Conservation (phyloP, 192 early-diverging fungal genomes). For the Geranomyces variabilis region DNA sequence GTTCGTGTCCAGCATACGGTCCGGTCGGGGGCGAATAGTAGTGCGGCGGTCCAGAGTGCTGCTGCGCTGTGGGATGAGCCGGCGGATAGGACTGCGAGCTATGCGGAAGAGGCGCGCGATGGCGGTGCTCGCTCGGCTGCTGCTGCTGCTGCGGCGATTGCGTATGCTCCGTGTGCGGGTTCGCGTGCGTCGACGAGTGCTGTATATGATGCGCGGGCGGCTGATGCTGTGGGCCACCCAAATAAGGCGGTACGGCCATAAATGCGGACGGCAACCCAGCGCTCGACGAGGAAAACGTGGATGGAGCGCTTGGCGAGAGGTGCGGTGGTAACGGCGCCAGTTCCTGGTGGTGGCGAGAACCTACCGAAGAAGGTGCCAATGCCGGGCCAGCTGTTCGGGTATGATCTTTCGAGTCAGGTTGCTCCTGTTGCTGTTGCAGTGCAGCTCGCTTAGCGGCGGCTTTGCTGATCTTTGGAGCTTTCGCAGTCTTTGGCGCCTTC, state of each 20-base stretch:
- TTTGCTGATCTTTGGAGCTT: not conserved
- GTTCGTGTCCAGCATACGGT: not conserved
- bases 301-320: not conserved
- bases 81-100: not conserved
- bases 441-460: constrained; percentile 1
- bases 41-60: not conserved
- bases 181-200: not conserved
- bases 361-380: too few relatives aligned
- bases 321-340: not conserved
- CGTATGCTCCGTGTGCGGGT: constrained; percentile 1
- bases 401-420: constrained; percentile 39
- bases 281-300: not conserved
- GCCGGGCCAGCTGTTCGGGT: too few relatives aligned
- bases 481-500: not conserved
- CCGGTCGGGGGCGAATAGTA: not conserved
- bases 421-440: constrained; percentile 75
- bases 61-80: not conserved
- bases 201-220: not conserved
- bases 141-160: constrained; percentile 14
- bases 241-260: not conserved
- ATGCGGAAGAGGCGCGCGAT: not conserved
- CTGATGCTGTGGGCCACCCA: not conserved
- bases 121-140: not conserved
- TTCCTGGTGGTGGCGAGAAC: too few relatives aligned
- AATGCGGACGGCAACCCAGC: not conserved